Base-by-base conservation (phyloP, 1,139 yeast species). In the Kluyveromyces sp. region DNA sequence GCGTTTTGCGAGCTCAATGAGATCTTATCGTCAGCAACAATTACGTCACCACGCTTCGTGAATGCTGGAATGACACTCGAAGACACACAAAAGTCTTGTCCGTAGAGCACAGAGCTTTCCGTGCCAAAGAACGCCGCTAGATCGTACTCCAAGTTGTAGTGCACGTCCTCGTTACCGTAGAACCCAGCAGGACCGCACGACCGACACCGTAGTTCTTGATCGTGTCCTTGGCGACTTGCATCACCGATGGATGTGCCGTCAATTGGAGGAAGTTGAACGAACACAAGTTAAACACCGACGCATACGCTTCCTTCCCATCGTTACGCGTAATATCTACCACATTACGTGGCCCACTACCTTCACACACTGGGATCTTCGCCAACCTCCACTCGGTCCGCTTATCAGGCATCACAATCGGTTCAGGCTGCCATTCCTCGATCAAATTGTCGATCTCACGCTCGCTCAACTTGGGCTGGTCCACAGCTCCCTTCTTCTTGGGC, bases 101-200 rank as follows among this genome's bases (percentile, higher is more conserved):
- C 96, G 61, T 92, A 92, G 45, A 92, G 71, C 50, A 92, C 87
- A 41, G 89, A 81, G 49, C 77, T 77, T 53, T 87, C 95, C 4
- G 87, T 75, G 28, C 84, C 89, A 53, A 90, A 76, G 59, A 81
- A 92, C 35, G 69, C 65, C 6, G 96, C 81, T 53, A 92, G 69
- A 54, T 81, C 83, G 57, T 81, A 81, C 64, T 90, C 96, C 52
- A 88, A 74, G 57, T 83, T 74, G 49, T 82, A 83, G 61, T 92
- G 98, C 34, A 83, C 89, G 63, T 89, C 97, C 66, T 89, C 97
- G 53, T 92, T 85, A 50, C 98, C 99, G 66, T 90, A 92, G 59
- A 92, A 92, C 50, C 95, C 95, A 38, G 97, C 96, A 2, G 99
- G 97, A 30, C 97, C 97, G 72, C 99, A 92, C 1, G 97, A 94